Evolutionary conservation across 805 yeast species (phyloP).

Genomic region (Spathaspora gorwiae): DNA sequence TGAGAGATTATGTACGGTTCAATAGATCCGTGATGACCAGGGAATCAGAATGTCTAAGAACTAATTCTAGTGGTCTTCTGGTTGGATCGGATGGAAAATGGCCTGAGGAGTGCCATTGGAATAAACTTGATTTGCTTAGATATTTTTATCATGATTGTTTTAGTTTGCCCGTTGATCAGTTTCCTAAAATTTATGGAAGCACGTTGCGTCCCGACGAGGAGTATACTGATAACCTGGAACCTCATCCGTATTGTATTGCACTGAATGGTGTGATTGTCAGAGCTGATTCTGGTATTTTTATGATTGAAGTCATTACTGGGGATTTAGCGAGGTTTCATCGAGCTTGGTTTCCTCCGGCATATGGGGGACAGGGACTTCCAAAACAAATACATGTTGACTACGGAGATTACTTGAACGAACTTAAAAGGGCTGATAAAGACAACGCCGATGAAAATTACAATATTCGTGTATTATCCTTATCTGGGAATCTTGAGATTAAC

Average conservation of each 20-base stretch:
- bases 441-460: conserved; percentile 33
- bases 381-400: conserved; percentile 46
- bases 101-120: conserved; percentile 79
- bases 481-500: conserved; percentile 55
- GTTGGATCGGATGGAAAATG: conserved; percentile 35
- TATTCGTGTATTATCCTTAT: conserved; percentile 54
- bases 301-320: conserved; percentile 65
- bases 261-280: conserved; percentile 31
- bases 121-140: conserved; percentile 71
- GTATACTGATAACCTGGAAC: conserved; percentile 13
- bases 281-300: conserved; percentile 65
- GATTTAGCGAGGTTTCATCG: conserved; percentile 51
- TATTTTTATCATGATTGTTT: conserved; percentile 81
- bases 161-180: conserved; percentile 58
- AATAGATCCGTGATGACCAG: conserved; percentile 77
- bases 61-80: conserved; percentile 42
- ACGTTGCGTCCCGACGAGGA: conserved; percentile 14
- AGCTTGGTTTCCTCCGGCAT: conserved; percentile 54
- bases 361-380: conserved; percentile 62
- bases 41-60: conserved; percentile 56
- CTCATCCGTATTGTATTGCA: conserved; percentile 18
- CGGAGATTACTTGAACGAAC: conserved; percentile 26
- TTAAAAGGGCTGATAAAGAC: conserved; percentile 7
- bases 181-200: conserved; percentile 35
- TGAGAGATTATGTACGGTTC: conserved; percentile 76